phyloP scores from a whole-genome alignment of 2,329 filamentous ascomycete genomes.

The Xylogone sp. region DNA sequence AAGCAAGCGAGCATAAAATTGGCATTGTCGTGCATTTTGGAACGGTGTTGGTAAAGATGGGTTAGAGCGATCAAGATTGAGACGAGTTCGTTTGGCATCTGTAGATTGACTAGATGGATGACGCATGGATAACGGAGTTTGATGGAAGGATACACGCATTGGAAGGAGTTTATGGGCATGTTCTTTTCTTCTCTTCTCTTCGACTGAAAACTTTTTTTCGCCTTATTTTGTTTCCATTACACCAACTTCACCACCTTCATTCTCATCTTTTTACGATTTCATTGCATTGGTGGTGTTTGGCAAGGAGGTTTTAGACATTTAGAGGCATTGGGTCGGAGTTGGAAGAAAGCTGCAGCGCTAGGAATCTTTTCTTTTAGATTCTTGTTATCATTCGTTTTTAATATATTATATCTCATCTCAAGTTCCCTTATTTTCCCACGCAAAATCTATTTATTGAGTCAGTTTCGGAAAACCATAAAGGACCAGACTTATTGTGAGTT shows the following conservation, averaged over 20 bases:
- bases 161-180: no score
- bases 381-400: neutral
- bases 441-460: slow-evolving; percentile 20
- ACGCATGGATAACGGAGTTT: no score
- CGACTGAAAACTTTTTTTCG: no score
- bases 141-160: no score
- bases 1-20: no score
- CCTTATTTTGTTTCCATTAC: neutral
- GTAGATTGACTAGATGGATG: no score
- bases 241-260: neutral
- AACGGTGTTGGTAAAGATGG: no score
- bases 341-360: neutral
- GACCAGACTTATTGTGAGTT: neutral
- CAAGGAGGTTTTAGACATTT: neutral
- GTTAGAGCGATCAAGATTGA: no score
- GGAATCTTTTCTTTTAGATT: neutral
- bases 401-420: neutral
- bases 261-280: neutral
- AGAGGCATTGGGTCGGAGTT: neutral
- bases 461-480: neutral
- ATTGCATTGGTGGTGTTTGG: no score
- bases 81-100: no score
- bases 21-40: no score
- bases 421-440: slow-evolving; percentile 23
- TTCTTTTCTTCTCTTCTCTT: no score